Evolutionary conservation across 1,284 basidiomycete species (phyloP).

Genomic region (Phlebopus sp.): DNA sequence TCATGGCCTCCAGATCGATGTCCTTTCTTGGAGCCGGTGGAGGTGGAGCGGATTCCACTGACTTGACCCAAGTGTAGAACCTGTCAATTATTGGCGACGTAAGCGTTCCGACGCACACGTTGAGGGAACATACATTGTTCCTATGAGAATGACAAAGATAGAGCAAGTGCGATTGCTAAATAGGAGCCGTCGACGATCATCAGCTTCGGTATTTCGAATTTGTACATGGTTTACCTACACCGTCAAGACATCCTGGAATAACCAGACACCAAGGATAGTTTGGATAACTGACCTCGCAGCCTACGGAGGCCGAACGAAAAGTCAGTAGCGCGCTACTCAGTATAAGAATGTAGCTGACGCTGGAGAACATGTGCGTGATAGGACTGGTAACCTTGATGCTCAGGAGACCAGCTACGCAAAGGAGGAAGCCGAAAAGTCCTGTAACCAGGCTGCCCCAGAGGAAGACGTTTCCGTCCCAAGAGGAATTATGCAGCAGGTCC

Average conservation of each 20-base stretch:
- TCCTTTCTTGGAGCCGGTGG: slow-evolving; percentile 28
- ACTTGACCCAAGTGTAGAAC: slow-evolving; percentile 70
- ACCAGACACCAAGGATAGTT: slow-evolving; percentile 65
- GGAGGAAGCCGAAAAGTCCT: slow-evolving; percentile 69
- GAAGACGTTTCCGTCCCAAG: slow-evolving; percentile 55
- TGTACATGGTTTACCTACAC: slow-evolving; percentile 42
- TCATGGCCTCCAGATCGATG: slow-evolving; percentile 42
- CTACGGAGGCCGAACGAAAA: slow-evolving; percentile 29
- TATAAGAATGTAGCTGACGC: slow-evolving; percentile 40
- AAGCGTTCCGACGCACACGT: slow-evolving; percentile 2
- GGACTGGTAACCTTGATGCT: slow-evolving; percentile 74
- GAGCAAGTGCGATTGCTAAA: slow-evolving; percentile 58
- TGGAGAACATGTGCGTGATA: slow-evolving; percentile 74
- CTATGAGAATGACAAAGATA: slow-evolving; percentile 58
- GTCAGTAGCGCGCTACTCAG: slow-evolving; percentile 1
- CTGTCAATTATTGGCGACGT: slow-evolving; percentile 27
- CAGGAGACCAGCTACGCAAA: slow-evolving; percentile 66
- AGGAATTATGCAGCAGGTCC: slow-evolving; percentile 34
- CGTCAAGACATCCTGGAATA: slow-evolving; percentile 65
- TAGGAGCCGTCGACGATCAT: slow-evolving; percentile 5
- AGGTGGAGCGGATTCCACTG: slow-evolving; percentile 38
- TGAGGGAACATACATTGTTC: slow-evolving; percentile 50
- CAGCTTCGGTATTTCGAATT: not conserved
- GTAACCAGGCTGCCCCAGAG: slow-evolving; percentile 63
- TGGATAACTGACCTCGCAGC: slow-evolving; percentile 73